Conservation (phyloP, 441 rosid genomes). For the Hura crepitans region DNA sequence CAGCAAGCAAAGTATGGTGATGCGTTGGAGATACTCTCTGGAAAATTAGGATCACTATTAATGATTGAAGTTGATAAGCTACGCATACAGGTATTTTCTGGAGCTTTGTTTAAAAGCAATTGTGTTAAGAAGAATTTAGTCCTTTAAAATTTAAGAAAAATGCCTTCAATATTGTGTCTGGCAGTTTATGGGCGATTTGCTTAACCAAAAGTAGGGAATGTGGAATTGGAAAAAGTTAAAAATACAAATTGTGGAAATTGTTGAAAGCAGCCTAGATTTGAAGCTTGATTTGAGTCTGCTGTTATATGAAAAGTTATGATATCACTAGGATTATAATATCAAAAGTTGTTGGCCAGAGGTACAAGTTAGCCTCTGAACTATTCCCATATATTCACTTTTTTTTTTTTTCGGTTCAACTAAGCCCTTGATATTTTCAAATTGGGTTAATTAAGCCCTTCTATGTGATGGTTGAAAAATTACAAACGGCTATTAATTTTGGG, state of each 20-base stretch:
- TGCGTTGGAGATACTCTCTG: constrained; percentile 82
- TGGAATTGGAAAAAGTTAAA: not conserved
- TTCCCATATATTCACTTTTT: no score
- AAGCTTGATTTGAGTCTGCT: not conserved
- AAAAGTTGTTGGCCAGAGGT: no score
- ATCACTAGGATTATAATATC: not conserved
- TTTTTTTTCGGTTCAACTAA: no score
- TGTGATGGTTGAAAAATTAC: no score
- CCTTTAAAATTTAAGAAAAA: not conserved
- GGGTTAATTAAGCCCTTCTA: no score
- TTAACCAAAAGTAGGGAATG: not conserved
- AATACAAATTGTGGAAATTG: not conserved
- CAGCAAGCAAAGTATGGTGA: constrained; percentile 76
- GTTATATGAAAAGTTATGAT: no score
- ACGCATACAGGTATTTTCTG: constrained; percentile 77
- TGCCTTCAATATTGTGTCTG: not conserved
- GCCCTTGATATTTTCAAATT: no score
- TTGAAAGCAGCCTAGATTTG: not conserved
- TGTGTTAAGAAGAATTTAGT: not conserved
- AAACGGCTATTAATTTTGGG: no score
- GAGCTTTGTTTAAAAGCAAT: constrained; percentile 18
- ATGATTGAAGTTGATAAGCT: constrained; percentile 88
- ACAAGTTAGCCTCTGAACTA: no score
- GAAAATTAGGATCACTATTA: constrained; percentile 82
- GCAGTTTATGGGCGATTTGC: not conserved